Evolutionary conservation across 2,329 filamentous ascomycete genomes (phyloP).

Genomic region (Monilinia aucupariae): DNA sequence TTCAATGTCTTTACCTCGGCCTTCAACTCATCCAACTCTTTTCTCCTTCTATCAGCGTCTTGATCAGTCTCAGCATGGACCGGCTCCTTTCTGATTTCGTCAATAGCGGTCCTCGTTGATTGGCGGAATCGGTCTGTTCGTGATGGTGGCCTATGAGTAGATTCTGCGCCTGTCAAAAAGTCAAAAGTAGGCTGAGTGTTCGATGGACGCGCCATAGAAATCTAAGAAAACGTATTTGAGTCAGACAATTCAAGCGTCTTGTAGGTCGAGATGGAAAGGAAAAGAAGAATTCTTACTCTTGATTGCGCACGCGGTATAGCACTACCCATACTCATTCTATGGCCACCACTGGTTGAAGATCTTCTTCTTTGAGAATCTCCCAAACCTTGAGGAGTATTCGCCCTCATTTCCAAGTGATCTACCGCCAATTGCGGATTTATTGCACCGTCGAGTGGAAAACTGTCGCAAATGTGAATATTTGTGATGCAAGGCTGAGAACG

Average conservation of each 20-base stretch:
- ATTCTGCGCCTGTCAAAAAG: constrained; percentile 50
- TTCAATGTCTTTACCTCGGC: constrained; percentile 82
- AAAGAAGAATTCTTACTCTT: constrained; percentile 25
- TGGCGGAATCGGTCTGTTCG: constrained; percentile 26
- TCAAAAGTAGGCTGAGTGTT: constrained; percentile 53
- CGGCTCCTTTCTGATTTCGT: constrained; percentile 51
- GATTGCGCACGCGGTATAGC: constrained; percentile 31
- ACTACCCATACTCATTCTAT: constrained; percentile 32
- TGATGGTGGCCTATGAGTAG: constrained; percentile 33
- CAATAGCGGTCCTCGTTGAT: constrained; percentile 50
- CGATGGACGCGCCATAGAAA: constrained; percentile 45
- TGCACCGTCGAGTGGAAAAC: constrained; percentile 11
- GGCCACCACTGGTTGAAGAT: constrained; percentile 26
- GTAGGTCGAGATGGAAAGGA: not conserved
- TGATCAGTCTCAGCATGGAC: constrained; percentile 38
- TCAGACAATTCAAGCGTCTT: constrained; percentile 7
- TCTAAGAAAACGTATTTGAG: constrained; percentile 21
- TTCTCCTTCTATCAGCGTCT: constrained; percentile 26
- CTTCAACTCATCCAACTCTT: constrained; percentile 69
- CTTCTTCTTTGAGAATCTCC: constrained; percentile 27
- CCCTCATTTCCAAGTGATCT: constrained; percentile 26
- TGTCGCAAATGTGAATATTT: constrained; percentile 18
- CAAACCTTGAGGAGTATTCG: constrained; percentile 30
- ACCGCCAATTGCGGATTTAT: constrained; percentile 1
- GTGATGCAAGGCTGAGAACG: constrained; percentile 5